Evolutionary conservation across 345 rosid genomes (phyloP).

Genomic region (Camelina neglecta): DNA sequence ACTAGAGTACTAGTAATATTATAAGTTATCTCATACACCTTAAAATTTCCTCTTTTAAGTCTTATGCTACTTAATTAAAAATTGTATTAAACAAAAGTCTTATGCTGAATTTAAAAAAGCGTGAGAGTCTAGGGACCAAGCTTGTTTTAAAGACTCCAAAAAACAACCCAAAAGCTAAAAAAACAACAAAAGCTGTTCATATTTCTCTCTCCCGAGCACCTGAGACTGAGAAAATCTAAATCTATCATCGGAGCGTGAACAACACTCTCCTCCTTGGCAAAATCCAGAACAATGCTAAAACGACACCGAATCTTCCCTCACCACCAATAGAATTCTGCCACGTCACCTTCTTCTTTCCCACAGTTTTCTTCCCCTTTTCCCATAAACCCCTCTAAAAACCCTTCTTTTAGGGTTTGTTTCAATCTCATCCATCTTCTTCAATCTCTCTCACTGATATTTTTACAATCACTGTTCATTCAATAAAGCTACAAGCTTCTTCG

Average conservation of each 20-base stretch:
- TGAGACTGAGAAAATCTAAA: conserved; percentile 31
- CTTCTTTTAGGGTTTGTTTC: conserved; percentile 33
- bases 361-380: conserved; percentile 12
- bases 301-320: not conserved
- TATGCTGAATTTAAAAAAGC: not conserved
- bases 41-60: too few species aligned
- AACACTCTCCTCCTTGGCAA: not conserved
- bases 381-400: conserved; percentile 43
- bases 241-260: conserved; percentile 3
- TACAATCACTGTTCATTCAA: not conserved
- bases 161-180: not conserved
- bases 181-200: too few species aligned
- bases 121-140: not conserved
- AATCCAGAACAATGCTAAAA: not conserved
- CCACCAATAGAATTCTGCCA: conserved; percentile 26
- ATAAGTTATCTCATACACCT: too few species aligned
- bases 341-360: conserved; percentile 27
- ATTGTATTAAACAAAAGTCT: not conserved
- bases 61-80: too few species aligned
- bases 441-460: conserved; percentile 11
- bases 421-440: conserved; percentile 19
- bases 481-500: not conserved
- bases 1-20: too few species aligned
- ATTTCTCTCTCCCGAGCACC: not conserved
- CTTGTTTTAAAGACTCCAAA: too few species aligned